A percentile compares a stretch with the other conserved stretches of the same genome.
phyloP scores from a whole-genome alignment of 2,329 filamentous ascomycete species.

The Myriosclerotinia curreyana region DNA sequence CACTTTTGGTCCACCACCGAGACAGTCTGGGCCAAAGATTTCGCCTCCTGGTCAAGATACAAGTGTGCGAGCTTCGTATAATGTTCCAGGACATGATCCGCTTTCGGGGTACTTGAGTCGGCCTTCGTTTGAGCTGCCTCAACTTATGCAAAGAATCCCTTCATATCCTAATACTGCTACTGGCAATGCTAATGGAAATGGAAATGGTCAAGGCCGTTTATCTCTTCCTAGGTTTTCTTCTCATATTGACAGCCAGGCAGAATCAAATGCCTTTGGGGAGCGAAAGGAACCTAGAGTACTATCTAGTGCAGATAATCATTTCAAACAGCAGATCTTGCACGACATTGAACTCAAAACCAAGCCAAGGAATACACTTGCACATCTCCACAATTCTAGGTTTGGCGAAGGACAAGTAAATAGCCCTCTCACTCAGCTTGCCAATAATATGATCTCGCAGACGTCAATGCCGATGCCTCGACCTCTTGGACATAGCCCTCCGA shows the following conservation, averaged over 20 bases:
- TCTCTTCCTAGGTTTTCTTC: slow-evolving; percentile 13
- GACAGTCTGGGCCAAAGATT: neutral
- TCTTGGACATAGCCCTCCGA: slow-evolving; percentile 14
- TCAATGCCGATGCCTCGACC: slow-evolving; percentile 23
- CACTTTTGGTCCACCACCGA: neutral
- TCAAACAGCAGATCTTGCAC: slow-evolving; percentile 27
- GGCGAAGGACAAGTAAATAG: slow-evolving; percentile 17
- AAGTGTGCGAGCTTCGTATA: neutral
- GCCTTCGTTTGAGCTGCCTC: neutral
- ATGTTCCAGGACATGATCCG: neutral
- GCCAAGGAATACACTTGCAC: neutral
- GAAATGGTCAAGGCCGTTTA: neutral
- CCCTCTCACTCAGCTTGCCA: slow-evolving; percentile 29
- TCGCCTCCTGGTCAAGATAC: neutral
- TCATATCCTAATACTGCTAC: neutral
- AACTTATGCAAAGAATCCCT: slow-evolving; percentile 1
- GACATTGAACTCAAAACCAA: slow-evolving; percentile 25
- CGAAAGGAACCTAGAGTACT: slow-evolving; percentile 25
- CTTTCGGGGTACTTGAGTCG: slow-evolving; percentile 10
- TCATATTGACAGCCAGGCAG: neutral
- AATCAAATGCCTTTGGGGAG: neutral
- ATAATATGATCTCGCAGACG: slow-evolving; percentile 32
- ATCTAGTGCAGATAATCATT: slow-evolving; percentile 34
- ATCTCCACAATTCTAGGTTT: neutral
- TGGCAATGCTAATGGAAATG: neutral